Evolutionary conservation across 148 eudicot species (phyloP).

Genomic region (Rhododendron griersonianum): DNA sequence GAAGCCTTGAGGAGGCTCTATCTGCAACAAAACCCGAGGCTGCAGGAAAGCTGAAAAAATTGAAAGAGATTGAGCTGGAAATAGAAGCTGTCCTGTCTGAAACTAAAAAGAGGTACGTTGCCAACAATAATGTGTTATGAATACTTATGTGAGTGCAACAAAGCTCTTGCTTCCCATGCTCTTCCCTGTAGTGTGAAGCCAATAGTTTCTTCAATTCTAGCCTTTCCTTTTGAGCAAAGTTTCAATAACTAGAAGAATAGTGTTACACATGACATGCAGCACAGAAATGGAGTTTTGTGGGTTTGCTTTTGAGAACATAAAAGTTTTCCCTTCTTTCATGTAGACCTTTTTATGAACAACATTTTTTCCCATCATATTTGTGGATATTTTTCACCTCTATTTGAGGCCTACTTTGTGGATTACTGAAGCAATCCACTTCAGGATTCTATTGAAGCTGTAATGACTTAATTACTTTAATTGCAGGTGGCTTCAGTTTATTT

Average conservation of each 20-base stretch:
- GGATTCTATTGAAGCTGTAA: neutral
- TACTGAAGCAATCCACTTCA: neutral
- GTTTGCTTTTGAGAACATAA: neutral
- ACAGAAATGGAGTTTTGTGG: neutral
- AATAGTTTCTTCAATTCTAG: neutral
- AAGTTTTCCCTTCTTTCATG: neutral
- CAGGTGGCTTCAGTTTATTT: neutral
- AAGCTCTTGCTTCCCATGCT: neutral
- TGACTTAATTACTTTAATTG: neutral
- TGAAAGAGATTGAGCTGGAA: constrained; percentile 45
- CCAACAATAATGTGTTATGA: neutral
- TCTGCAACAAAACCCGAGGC: constrained; percentile 26
- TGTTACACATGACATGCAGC: neutral
- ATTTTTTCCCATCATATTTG: neutral
- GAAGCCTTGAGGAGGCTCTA: constrained; percentile 39
- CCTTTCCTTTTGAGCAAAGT: neutral
- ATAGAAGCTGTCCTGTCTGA: constrained; percentile 41
- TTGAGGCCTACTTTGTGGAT: neutral
- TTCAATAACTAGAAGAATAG: neutral
- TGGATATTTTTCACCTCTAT: neutral
- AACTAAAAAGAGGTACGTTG: constrained; percentile 42
- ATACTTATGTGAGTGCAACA: neutral
- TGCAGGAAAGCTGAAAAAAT: constrained; percentile 33
- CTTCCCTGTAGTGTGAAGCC: neutral
- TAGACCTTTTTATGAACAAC: neutral